Base-by-base conservation (phyloP, 495 filamentous ascomycete species). In the Talaromyces stipitatus region DNA sequence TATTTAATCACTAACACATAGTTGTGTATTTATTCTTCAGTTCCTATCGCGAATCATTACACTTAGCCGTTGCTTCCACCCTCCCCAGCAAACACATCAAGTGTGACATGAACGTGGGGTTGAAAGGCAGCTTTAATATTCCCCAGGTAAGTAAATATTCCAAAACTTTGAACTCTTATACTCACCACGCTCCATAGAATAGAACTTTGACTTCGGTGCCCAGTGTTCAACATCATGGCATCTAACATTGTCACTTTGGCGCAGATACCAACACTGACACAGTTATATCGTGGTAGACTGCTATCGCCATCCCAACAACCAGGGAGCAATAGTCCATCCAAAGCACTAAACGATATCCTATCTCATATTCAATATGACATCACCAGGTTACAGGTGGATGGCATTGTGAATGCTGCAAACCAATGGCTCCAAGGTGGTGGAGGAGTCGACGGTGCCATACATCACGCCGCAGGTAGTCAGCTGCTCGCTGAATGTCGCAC, bases 371-470 rank as follows among this genome's bases (percentile, higher is more conserved):
- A 83, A 54, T 77, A 80, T 48, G 92, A 96, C 68, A 96, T 98
- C 70, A 96, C 92, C 12, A 85, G 74, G 11, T 82, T 98, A 14
- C 68, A 77, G 43, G 82, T 91, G 29, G 90, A 89, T 61, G 85
- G 85, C 57, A 96, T 97, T 62, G 92, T 97, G 64, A 97, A 97
- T 69, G 92, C 94, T 9, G 92, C 94, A 20, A 97, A 97, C 66
- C 69, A 72, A 16, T 84, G 79, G 7, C 80, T 98, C 0, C 76
- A 88, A 2, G 88, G 90, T 50, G 94, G 94, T 41, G 89, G 90
- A 14, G 94, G 92, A 32, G 91, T 97, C 22, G 88, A 91, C 58
- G 88, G 86, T 18, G 90, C 89, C 22, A 96, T 97, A 62, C 94
- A 97, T 68, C 69, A 80, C 30, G 89, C 87, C 26, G 94, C 94